Percentiles rank a stretch among this genome's conserved stretches.
Conservation (phyloP, 192 early-diverging fungal genomes). For the Podila clonocystis region DNA sequence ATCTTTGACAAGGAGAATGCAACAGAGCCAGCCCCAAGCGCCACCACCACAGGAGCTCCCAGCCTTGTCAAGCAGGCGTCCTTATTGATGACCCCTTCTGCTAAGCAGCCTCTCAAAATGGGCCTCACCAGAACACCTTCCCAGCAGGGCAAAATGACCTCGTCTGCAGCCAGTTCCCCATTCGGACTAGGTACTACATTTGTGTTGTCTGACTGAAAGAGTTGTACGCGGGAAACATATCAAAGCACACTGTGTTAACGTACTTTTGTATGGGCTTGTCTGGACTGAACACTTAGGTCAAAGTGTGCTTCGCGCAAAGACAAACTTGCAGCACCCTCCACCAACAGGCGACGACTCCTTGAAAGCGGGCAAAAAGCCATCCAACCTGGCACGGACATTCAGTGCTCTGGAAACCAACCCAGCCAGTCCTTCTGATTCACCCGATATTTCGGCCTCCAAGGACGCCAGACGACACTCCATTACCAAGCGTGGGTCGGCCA, state of each 20-base stretch:
- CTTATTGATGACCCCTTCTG: slow-evolving; percentile 3
- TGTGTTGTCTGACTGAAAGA: too few species aligned
- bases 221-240: background rate
- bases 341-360: background rate
- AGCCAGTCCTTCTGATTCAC: background rate
- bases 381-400: slow-evolving; percentile 24
- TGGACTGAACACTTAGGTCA: background rate
- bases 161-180: slow-evolving; percentile 11
- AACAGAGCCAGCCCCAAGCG: slow-evolving; percentile 10
- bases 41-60: background rate
- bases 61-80: slow-evolving; percentile 15
- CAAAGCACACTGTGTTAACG: background rate
- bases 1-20: slow-evolving; percentile 43
- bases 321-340: slow-evolving; percentile 27
- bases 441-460: background rate
- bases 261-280: background rate
- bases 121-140: slow-evolving; percentile 8
- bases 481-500: slow-evolving; percentile 40
- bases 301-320: slow-evolving; percentile 36
- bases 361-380: slow-evolving; percentile 7
- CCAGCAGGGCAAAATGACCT: slow-evolving; percentile 9
- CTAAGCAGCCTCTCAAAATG: slow-evolving; percentile 13
- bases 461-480: slow-evolving; percentile 24
- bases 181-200: slow-evolving; percentile 7
- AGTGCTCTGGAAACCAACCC: slow-evolving; percentile 22